Conservation (phyloP, 2,329 filamentous ascomycete species). For the Xylariomycetidae sp. region DNA sequence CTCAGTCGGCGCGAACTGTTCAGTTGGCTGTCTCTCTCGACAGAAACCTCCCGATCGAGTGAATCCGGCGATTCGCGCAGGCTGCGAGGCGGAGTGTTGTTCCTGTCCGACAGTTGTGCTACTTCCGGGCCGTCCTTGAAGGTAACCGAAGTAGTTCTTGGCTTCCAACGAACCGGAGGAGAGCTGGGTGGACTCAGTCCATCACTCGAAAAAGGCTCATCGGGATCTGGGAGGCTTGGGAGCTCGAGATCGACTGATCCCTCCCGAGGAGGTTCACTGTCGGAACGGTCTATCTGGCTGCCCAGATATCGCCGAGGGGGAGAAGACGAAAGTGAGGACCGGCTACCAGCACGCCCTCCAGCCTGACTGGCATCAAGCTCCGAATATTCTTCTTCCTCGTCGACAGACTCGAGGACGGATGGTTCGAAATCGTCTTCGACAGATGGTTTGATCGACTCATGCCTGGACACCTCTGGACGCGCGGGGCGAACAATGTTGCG, state of each 20-base stretch:
- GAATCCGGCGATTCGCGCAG: conserved; percentile 38
- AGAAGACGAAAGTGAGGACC: conserved; percentile 30
- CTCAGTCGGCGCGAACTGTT: conserved; percentile 30
- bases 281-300: conserved; percentile 34
- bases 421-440: conserved; percentile 21
- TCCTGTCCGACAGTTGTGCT: conserved; percentile 30
- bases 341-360: no score
- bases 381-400: conserved; percentile 27
- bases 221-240: conserved; percentile 26
- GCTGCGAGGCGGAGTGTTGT: conserved; percentile 36
- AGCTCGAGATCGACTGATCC: conserved; percentile 39
- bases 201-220: conserved; percentile 27
- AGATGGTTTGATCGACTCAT: conserved; percentile 7
- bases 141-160: conserved; percentile 33
- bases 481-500: conserved; percentile 22
- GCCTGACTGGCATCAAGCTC: no score
- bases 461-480: conserved; percentile 12
- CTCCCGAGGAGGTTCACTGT: conserved; percentile 34
- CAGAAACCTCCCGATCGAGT: conserved; percentile 41
- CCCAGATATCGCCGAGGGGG: conserved; percentile 31
- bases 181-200: conserved; percentile 44
- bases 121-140: conserved; percentile 43
- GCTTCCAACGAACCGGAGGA: conserved; percentile 35
- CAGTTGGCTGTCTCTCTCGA: conserved; percentile 25
- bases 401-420: conserved; percentile 25